phyloP scores from a whole-genome alignment of 2,329 filamentous ascomycete species.

The Periconia sp. region DNA sequence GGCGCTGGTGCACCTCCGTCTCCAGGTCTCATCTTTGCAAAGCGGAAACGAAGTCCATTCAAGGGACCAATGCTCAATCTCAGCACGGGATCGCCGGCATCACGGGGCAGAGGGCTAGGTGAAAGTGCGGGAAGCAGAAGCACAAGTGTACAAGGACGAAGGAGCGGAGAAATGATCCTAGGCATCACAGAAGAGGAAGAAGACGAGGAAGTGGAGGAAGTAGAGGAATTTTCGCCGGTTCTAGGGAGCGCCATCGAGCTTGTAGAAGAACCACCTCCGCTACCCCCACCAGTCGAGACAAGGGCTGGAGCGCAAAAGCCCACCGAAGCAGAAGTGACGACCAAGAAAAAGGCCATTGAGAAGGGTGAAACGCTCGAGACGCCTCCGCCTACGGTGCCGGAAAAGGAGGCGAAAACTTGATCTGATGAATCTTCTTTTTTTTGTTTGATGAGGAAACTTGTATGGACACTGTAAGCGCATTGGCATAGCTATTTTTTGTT shows the following conservation, averaged over 20 bases:
- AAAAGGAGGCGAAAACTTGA: too few species aligned
- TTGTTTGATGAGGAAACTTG: too few species aligned
- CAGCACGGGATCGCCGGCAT: constrained; percentile 30
- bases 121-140: constrained; percentile 29
- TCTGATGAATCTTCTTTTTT: too few species aligned
- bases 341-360: too few species aligned
- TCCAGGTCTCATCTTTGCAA: constrained; percentile 76
- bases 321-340: too few species aligned
- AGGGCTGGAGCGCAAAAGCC: constrained; percentile 4
- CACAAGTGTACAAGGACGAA: constrained; percentile 69
- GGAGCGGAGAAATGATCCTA: constrained; percentile 78
- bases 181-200: constrained; percentile 57
- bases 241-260: constrained; percentile 38
- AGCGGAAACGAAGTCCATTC: constrained; percentile 80
- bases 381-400: too few species aligned
- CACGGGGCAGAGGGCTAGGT: constrained; percentile 11
- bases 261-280: constrained; percentile 32
- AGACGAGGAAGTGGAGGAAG: constrained; percentile 58
- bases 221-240: constrained; percentile 64
- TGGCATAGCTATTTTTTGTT: too few species aligned
- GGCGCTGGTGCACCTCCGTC: constrained; percentile 64
- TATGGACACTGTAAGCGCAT: too few species aligned
- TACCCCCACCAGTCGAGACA: too few species aligned
- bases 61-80: constrained; percentile 73
- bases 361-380: too few species aligned